A percentile compares a stretch with the other conserved stretches of the same genome.
These are phyloP conservation scores for Tillandsia fasciculata DNA, from an alignment of 176 grass and related monocot species.

Conservation along the genomic window DNA sequence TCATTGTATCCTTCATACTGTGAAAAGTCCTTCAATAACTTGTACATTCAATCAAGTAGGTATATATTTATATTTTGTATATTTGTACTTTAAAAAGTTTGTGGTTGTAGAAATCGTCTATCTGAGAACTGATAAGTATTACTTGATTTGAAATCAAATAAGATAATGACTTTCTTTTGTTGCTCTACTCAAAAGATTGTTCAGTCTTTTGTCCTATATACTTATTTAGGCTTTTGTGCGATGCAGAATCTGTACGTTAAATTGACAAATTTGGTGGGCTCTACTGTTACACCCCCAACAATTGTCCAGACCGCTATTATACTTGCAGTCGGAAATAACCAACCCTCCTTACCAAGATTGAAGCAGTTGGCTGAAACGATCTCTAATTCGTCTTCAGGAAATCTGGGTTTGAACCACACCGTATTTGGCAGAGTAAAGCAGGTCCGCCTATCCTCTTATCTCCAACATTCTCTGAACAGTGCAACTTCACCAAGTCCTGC, in stretches of 20 bases:
- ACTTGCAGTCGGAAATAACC: conserved; percentile 64
- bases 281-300: conserved; percentile 54
- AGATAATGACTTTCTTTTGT: background rate
- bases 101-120: background rate
- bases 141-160: too few relatives aligned
- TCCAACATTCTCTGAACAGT: conserved; percentile 59
- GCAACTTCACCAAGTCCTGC: conserved; percentile 47
- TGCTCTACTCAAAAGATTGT: conserved; percentile 5
- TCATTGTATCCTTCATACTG: background rate
- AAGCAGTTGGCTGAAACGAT: conserved; percentile 76
- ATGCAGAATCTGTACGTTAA: conserved; percentile 72
- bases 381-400: conserved; percentile 69
- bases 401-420: conserved; percentile 71
- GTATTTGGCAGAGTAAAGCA: conserved; percentile 88
- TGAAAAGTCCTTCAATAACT: too few relatives aligned
- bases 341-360: conserved; percentile 66
- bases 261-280: conserved; percentile 71
- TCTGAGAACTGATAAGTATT: background rate
- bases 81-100: background rate
- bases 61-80: too few relatives aligned
- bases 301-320: conserved; percentile 59
- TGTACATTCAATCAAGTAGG: too few relatives aligned
- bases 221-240: conserved; percentile 13
- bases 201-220: conserved; percentile 1
- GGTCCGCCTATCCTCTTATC: conserved; percentile 67